Conservation (phyloP, 192 early-diverging fungal genomes). For the Coemansia sp. region DNA sequence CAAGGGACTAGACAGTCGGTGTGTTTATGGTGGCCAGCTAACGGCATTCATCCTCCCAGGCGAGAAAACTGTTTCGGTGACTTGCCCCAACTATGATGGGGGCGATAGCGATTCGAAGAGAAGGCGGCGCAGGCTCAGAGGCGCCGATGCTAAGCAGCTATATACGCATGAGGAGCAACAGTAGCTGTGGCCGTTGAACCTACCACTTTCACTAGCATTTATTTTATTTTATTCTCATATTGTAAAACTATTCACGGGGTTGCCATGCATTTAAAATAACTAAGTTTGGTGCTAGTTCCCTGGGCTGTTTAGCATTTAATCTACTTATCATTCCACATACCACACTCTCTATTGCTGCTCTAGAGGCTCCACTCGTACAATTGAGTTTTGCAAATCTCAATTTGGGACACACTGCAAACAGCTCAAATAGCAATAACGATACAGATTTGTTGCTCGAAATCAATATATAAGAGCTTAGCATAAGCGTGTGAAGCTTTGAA, state of each 20-base stretch:
- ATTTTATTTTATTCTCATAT: too few relatives aligned
- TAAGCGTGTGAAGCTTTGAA: background rate
- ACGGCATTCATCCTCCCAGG: constrained; percentile 61
- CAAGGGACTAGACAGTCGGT: constrained; percentile 71
- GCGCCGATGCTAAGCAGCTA: background rate
- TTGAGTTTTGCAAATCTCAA: background rate
- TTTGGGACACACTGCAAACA: background rate
- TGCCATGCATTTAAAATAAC: background rate
- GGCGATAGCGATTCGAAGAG: background rate
- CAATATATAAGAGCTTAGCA: background rate
- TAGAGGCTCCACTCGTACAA: background rate
- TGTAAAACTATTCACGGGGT: too few relatives aligned
- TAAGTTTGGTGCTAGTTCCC: background rate
- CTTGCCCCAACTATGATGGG: constrained; percentile 20
- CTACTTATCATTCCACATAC: background rate
- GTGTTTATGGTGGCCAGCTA: constrained; percentile 67
- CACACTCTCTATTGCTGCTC: background rate
- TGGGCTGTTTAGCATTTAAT: too few relatives aligned
- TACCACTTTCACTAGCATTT: too few relatives aligned
- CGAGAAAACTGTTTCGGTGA: constrained; percentile 25
- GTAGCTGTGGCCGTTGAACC: background rate
- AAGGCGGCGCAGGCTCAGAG: constrained; percentile 2
- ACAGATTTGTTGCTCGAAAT: background rate
- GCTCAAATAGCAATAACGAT: background rate
- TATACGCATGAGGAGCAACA: background rate